These are phyloP conservation scores for Leishmania guyanensis DNA, from an alignment of 208 protist genomes.

Conservation along the genomic window DNA sequence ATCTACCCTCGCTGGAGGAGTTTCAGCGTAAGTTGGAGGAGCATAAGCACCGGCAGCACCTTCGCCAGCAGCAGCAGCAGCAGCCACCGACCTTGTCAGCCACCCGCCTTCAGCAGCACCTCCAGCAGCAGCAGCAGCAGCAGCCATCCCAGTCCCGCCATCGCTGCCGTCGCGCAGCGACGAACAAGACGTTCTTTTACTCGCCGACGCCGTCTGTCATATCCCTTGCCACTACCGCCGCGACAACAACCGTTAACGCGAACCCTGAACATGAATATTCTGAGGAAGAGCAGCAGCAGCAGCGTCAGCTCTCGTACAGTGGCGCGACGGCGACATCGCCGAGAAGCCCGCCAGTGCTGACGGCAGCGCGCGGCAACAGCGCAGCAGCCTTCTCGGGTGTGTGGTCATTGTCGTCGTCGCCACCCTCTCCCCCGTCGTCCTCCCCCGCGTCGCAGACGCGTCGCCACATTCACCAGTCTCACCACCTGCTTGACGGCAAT, in stretches of 20 bases:
- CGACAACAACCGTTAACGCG: constrained; percentile 9
- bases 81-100: constrained; percentile 17
- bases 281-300: not conserved
- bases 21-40: constrained; percentile 27
- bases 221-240: constrained; percentile 14
- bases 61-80: constrained; percentile 27
- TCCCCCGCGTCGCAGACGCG: constrained; percentile 1
- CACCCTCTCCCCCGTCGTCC: not conserved
- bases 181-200: constrained; percentile 30
- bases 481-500: not conserved
- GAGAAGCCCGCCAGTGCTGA: not conserved
- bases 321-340: not conserved
- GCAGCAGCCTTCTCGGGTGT: not conserved
- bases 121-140: constrained; percentile 20
- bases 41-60: constrained; percentile 23
- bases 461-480: not conserved
- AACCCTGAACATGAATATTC: constrained; percentile 3
- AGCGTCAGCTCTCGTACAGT: not conserved
- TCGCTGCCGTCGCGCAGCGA: constrained; percentile 14
- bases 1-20: constrained; percentile 43
- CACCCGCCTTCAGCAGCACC: constrained; percentile 25
- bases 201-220: constrained; percentile 22
- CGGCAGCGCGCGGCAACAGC: not conserved
- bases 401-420: not conserved
- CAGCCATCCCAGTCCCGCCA: not conserved